Evolutionary conservation across 257 asterid genomes (phyloP).

Genomic region (Penstemon eatonii): DNA sequence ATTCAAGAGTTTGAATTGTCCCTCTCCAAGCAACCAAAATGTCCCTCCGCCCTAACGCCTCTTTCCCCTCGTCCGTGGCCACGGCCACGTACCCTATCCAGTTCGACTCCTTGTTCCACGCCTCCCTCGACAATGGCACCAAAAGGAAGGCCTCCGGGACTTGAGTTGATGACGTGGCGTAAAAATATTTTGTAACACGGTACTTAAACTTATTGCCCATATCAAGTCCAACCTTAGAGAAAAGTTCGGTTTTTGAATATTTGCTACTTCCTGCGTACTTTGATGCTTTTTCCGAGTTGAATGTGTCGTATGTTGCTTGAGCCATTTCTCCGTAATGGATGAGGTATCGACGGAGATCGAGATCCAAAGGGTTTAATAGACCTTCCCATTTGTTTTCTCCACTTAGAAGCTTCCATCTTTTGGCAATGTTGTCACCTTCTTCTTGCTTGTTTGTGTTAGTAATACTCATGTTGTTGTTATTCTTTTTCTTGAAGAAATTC

Average conservation of each 20-base stretch:
- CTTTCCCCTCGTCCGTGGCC: constrained; percentile 75
- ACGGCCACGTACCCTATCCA: constrained; percentile 91
- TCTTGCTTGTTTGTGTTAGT: constrained; percentile 8
- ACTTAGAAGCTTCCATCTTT: constrained; percentile 70
- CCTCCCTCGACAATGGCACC: constrained; percentile 64
- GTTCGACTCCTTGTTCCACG: constrained; percentile 82
- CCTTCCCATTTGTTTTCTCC: constrained; percentile 67
- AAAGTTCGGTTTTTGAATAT: constrained; percentile 47
- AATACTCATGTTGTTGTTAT: constrained; percentile 16
- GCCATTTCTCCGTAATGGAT: constrained; percentile 73
- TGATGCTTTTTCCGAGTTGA: constrained; percentile 57
- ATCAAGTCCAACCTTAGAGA: constrained; percentile 53
- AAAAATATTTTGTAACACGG: constrained; percentile 55
- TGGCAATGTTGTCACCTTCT: constrained; percentile 29
- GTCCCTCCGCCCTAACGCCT: constrained; percentile 71
- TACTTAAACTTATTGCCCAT: constrained; percentile 49
- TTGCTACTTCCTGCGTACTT: constrained; percentile 71
- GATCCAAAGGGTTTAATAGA: constrained; percentile 64
- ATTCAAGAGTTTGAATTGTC: constrained; percentile 58
- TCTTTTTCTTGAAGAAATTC: constrained; percentile 30
- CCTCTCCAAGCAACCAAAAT: constrained; percentile 85
- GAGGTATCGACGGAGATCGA: constrained; percentile 65
- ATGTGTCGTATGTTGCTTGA: constrained; percentile 75
- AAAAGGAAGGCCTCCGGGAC: constrained; percentile 71
- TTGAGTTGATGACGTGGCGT: constrained; percentile 59